Conservation (phyloP, 176 grass and related monocot genomes). For the Melocanna baccifera region DNA sequence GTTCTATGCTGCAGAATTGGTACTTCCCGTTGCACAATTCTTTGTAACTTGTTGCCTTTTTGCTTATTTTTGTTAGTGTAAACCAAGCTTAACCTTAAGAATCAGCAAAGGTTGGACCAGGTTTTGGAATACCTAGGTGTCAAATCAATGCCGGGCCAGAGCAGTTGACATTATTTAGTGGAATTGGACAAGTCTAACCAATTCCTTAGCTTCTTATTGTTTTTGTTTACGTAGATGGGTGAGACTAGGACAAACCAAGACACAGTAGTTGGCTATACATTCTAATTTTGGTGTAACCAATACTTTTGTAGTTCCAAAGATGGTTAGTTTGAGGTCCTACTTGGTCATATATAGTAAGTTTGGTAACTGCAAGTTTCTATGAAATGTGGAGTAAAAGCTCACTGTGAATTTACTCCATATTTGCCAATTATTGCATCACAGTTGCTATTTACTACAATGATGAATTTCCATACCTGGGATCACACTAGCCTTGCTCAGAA, state of each 20-base stretch:
- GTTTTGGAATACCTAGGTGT: conserved; percentile 17
- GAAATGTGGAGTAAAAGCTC: neutral
- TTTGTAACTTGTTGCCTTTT: neutral
- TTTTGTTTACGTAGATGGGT: neutral
- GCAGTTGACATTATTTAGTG: conserved; percentile 33
- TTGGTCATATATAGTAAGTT: conserved; percentile 2
- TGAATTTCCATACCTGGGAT: neutral
- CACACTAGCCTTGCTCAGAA: neutral
- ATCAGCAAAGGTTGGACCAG: conserved; percentile 10
- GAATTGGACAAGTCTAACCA: conserved; percentile 19
- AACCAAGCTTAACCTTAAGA: conserved; percentile 7
- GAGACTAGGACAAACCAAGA: neutral
- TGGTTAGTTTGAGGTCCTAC: neutral
- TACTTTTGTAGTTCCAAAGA: conserved; percentile 2
- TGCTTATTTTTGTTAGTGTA: neutral
- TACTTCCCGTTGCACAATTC: neutral
- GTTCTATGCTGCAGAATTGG: conserved; percentile 6
- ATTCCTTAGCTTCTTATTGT: neutral
- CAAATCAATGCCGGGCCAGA: conserved; percentile 43
- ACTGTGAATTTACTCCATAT: neutral
- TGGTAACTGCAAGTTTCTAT: neutral
- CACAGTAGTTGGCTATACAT: neutral
- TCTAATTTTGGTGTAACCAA: conserved; percentile 17
- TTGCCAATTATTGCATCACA: neutral
- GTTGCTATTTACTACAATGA: conserved; percentile 3